phyloP scores from a whole-genome alignment of 116 monocot species.

The Thalassia testudinum region DNA sequence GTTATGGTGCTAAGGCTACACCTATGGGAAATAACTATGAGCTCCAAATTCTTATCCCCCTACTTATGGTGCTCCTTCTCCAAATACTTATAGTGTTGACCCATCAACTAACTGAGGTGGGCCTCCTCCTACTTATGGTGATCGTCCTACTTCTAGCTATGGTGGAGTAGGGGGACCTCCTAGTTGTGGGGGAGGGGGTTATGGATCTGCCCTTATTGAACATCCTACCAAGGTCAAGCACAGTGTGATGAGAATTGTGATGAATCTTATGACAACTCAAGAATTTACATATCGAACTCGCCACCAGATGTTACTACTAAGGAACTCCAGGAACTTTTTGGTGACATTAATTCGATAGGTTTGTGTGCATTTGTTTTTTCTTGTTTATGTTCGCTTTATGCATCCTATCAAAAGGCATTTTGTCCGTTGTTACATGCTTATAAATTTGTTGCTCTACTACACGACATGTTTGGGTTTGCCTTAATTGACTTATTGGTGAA shows the following conservation, averaged over 20 bases:
- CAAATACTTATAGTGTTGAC: conserved; percentile 25
- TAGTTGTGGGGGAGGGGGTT: conserved; percentile 13
- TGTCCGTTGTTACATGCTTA: too few species aligned
- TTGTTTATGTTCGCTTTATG: too few species aligned
- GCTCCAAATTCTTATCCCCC: conserved; percentile 51
- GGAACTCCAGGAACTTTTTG: conserved; percentile 83
- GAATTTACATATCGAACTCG: conserved; percentile 90
- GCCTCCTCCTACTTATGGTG: conserved; percentile 15
- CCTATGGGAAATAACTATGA: conserved; percentile 34
- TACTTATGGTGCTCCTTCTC: conserved; percentile 59
- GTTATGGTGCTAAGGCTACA: conserved; percentile 36
- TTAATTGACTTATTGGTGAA: too few species aligned
- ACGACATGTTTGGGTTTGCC: too few species aligned
- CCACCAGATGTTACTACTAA: conserved; percentile 83
- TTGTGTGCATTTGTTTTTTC: background rate
- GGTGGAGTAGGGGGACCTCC: background rate
- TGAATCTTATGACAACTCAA: conserved; percentile 81
- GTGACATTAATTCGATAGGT: conserved; percentile 92
- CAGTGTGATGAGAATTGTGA: conserved; percentile 94
- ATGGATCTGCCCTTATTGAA: conserved; percentile 26
- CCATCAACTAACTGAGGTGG: conserved; percentile 19
- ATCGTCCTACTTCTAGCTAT: conserved; percentile 1
- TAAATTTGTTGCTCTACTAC: too few species aligned
- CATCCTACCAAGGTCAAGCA: conserved; percentile 43
- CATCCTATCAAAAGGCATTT: too few species aligned